Evolutionary conservation across 2,329 filamentous ascomycete species (phyloP), one percentile per base, ranked within the genome.

Genomic region (Neophaeococcomyces mojaviensis): DNA sequence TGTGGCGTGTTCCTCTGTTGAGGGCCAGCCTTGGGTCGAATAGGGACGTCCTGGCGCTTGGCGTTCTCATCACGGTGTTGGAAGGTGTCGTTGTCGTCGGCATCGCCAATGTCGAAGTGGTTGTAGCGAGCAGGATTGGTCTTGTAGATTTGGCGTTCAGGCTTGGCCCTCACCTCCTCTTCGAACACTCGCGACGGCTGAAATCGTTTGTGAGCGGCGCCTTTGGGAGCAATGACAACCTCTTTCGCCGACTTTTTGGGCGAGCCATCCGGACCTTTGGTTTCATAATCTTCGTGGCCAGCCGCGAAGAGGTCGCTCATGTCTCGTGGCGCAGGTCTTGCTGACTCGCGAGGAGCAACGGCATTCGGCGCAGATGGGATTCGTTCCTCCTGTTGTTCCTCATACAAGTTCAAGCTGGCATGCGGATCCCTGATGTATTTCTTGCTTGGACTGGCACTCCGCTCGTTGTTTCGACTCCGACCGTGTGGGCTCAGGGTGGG

Each of bases 61-160:
- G 61, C 57, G 12, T 53, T 58, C 51, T 51, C 56, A 44, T 18
- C 48, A 4, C 41, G 49, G 38, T 55, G 38, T 41, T 57, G 55
- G 43, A 57, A 47, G 49, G 52, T 48, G 53, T 62, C 43, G 50
- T 53, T 32, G 48, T 56, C 48, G 22, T 51, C 31, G 51, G 55
- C 47, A 68, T 61, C 81, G 48, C 76, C 79, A 60, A 94, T 85
- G 49, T 88, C 82, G 61, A 94, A 94, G 66, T 97, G 90, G 48
- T 84, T 73, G 68, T 81, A 96, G 65, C 88, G 94, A 60, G 79
- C 80, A 2, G 86, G 78, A 63, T 92, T 78, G 5, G 85, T 82
- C 59, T 83, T 78, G 54, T 68, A 67, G 28, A 58, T 61, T 36
- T 58, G 59, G 12, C 19, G 15, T 19, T 39, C 35, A 24, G 20